These are phyloP conservation scores for Colletotrichum neosansevieriae DNA, from an alignment of 2,329 filamentous ascomycete species.

Conservation along the genomic window DNA sequence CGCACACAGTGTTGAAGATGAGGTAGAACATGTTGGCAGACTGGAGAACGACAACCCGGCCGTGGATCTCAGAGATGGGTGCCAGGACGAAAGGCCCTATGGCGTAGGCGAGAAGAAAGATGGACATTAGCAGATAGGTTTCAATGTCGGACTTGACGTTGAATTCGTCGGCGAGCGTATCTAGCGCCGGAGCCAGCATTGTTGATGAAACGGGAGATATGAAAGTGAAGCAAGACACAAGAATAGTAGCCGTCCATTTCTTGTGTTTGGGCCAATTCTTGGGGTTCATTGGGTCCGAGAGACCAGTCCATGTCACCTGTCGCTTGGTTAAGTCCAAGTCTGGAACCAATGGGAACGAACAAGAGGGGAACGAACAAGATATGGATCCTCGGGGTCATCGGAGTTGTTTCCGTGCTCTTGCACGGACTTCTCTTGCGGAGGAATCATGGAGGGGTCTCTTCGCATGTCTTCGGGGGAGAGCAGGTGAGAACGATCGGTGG, in stretches of 20 bases:
- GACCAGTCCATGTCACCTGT: slow-evolving; percentile 58
- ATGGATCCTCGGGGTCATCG: slow-evolving; percentile 40
- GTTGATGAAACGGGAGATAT: slow-evolving; percentile 68
- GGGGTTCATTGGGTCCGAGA: slow-evolving; percentile 55
- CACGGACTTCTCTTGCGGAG: background rate
- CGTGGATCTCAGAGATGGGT: slow-evolving; percentile 65
- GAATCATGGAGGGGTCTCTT: background rate
- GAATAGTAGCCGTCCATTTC: slow-evolving; percentile 52
- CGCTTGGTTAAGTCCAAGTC: background rate
- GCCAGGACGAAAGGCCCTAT: slow-evolving; percentile 65
- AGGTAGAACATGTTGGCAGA: slow-evolving; percentile 62
- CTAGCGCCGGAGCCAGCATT: slow-evolving; percentile 62
- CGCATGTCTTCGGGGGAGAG: background rate
- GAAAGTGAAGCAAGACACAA: slow-evolving; percentile 60
- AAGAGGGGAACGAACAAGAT: slow-evolving; percentile 41
- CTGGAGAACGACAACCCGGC: slow-evolving; percentile 59
- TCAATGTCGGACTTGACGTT: slow-evolving; percentile 56
- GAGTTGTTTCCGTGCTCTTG: background rate
- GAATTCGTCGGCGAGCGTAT: slow-evolving; percentile 58
- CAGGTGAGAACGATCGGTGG: slow-evolving; percentile 12
- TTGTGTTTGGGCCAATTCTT: slow-evolving; percentile 59
- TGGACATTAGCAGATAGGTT: slow-evolving; percentile 66
- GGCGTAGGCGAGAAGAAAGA: slow-evolving; percentile 70
- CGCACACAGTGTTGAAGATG: slow-evolving; percentile 66
- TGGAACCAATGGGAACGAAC: too few relatives aligned